Conservation (phyloP, 1,284 basidiomycete genomes). For the Phylloboletellus chloephorus region DNA sequence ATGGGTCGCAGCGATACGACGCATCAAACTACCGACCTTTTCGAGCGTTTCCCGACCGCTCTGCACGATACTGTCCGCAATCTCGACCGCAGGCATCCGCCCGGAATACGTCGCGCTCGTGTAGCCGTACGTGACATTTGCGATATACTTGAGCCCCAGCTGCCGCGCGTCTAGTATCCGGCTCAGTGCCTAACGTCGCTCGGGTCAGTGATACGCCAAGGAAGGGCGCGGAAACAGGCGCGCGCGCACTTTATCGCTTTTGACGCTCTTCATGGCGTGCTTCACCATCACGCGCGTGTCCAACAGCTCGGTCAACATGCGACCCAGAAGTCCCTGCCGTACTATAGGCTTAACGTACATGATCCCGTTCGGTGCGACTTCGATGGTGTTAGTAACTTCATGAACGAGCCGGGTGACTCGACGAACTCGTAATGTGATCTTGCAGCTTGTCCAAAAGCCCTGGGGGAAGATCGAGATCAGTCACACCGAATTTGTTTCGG, state of each 20-base stretch:
- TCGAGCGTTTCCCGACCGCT: conserved; percentile 93
- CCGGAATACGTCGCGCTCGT: conserved; percentile 92
- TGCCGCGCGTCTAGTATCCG: conserved; percentile 84
- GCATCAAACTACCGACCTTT: conserved; percentile 50
- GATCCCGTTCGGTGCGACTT: conserved; percentile 92
- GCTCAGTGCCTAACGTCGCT: conserved; percentile 52
- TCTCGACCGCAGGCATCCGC: conserved; percentile 96
- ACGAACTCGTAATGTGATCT: conserved; percentile 70
- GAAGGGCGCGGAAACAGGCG: not conserved
- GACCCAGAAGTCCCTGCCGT: conserved; percentile 78
- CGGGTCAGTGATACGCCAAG: not conserved
- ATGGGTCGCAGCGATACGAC: not conserved
- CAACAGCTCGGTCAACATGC: conserved; percentile 91
- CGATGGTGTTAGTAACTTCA: conserved; percentile 3
- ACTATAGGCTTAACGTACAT: conserved; percentile 88
- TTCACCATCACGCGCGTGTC: conserved; percentile 99
- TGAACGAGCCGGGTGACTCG: not conserved
- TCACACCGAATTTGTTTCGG: conserved; percentile 83
- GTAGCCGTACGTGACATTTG: conserved; percentile 94
- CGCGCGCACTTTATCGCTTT: conserved; percentile 58
- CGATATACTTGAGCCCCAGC: conserved; percentile 80
- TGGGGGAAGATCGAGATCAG: conserved; percentile 66
- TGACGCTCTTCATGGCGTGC: conserved; percentile 82
- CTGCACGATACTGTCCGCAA: conserved; percentile 97
- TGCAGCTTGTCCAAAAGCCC: conserved; percentile 66